Base-by-base conservation (phyloP, 805 yeast species). In the Debaryomyces castellii region DNA sequence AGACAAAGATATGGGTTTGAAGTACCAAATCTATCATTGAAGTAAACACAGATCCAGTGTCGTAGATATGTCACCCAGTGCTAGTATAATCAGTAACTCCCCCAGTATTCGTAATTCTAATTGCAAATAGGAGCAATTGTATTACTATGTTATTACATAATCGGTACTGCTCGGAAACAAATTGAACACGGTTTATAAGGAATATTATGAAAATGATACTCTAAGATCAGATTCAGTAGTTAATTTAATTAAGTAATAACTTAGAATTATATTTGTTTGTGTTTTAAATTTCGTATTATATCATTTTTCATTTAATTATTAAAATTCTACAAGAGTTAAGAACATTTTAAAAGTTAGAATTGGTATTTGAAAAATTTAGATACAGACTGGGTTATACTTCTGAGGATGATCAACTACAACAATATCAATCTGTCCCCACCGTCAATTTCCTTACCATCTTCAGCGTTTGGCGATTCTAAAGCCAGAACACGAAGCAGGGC, bases 401-500 rank as follows among this genome's bases (percentile, higher is more conserved):
- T 21, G 40, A 42, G 33, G 33, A 44, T 44, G 46, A 40, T 39
- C 33, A 47, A 44, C 35, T 41, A 37, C 35, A 44, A 40, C 21
- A 46, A 42, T 30, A 34, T 22, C 32, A 52, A 58, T 41, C 62
- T 60, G 33, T 60, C 67, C n/a, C 68, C 69, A n/a, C 69, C 68
- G 17, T 39, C 64, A 11, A 62, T 63, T 20, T 57, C 65, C 17
- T 53, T 64, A 37, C 62, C 69, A 9, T 61, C 66, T 12, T 59
- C 65, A 12, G 47, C 37, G 62, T 62, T 30, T 52, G 46, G 24
- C 49, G 56, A 39, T 17, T 67, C 46, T 55, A 64, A 24, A 54
- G 64, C 50, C 59, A 62, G 52, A 52, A 73, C 54, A 73, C 75
- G 94, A 50, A 81, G 86, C 38, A 75, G 95, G 51, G 87, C 94